Conservation (phyloP, 352 stramenopile genomes). For the Peronospora farinosa region DNA sequence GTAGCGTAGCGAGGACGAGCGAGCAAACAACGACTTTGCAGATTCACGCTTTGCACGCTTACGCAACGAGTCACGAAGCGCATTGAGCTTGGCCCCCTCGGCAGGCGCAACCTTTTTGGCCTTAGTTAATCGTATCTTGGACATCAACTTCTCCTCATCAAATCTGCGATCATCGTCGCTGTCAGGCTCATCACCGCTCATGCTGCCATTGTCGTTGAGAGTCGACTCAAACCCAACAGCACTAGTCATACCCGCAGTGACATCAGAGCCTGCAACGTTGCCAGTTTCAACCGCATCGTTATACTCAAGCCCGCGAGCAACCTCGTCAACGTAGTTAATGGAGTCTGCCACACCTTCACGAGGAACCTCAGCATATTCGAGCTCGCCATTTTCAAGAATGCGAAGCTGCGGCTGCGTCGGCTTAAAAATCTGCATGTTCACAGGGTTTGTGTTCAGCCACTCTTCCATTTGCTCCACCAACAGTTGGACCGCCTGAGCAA, state of each 20-base stretch:
- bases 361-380: slow-evolving; percentile 53
- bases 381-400: slow-evolving; percentile 45
- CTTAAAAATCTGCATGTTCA: slow-evolving; percentile 55
- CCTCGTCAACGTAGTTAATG: slow-evolving; percentile 62
- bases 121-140: slow-evolving; percentile 9
- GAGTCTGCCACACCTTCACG: slow-evolving; percentile 44
- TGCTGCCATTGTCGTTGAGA: slow-evolving; percentile 41
- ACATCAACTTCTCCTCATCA: slow-evolving; percentile 15
- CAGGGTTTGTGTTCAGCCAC: slow-evolving; percentile 46
- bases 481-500: slow-evolving; percentile 47
- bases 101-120: slow-evolving; percentile 30
- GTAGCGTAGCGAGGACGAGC: slow-evolving; percentile 40
- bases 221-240: slow-evolving; percentile 55
- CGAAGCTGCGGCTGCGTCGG: slow-evolving; percentile 43
- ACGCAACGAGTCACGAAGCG: slow-evolving; percentile 48
- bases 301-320: slow-evolving; percentile 58
- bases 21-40: slow-evolving; percentile 35
- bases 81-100: slow-evolving; percentile 51
- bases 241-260: slow-evolving; percentile 31
- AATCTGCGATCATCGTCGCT: slow-evolving; percentile 40
- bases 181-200: slow-evolving; percentile 38
- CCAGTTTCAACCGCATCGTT: slow-evolving; percentile 25
- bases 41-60: slow-evolving; percentile 32
- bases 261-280: slow-evolving; percentile 20
- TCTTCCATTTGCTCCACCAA: slow-evolving; percentile 56